phyloP scores from a whole-genome alignment of 768 basidiomycete genomes.

The Suillus bovinus region DNA sequence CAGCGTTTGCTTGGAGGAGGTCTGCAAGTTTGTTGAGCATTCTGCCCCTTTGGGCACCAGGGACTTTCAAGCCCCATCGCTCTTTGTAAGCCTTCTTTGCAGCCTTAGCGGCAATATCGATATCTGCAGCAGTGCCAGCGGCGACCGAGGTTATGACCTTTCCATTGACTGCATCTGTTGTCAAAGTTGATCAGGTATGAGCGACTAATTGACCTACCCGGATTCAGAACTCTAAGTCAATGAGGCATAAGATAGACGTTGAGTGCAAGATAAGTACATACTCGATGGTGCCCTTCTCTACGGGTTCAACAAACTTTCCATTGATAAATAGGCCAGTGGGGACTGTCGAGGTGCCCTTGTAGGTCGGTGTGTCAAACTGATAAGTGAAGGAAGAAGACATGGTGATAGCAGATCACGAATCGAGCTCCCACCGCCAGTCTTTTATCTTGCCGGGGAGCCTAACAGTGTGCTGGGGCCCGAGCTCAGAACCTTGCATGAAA shows the following conservation, averaged over 20 bases:
- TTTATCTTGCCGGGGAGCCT: not conserved
- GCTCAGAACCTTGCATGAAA: not conserved
- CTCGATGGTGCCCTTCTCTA: conserved; percentile 11
- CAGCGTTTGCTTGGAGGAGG: conserved; percentile 48
- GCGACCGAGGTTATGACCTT: conserved; percentile 37
- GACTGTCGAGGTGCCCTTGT: conserved; percentile 26
- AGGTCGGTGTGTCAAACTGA: conserved; percentile 25
- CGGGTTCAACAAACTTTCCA: conserved; percentile 26
- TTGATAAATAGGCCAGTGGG: conserved; percentile 45
- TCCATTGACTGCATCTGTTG: conserved; percentile 35
- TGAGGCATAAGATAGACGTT: not conserved
- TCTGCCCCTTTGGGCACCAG: conserved; percentile 39
- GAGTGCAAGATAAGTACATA: not conserved
- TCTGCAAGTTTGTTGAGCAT: conserved; percentile 51
- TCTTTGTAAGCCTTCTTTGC: conserved; percentile 41
- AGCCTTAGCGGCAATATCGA: conserved; percentile 45
- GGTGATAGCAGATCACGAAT: not conserved
- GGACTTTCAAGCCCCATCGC: conserved; percentile 53
- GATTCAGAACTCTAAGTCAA: conserved; percentile 19
- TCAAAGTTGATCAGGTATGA: not conserved
- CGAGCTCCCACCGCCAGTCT: not conserved
- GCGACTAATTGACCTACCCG: conserved; percentile 4
- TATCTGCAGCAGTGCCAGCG: conserved; percentile 40
- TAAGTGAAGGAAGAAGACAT: conserved; percentile 23
- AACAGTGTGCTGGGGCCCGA: not conserved